Percentiles rank a stretch among this genome's conserved stretches.
Conservation (phyloP, 2,329 filamentous ascomycete species). For the Blastomyces percursus region DNA sequence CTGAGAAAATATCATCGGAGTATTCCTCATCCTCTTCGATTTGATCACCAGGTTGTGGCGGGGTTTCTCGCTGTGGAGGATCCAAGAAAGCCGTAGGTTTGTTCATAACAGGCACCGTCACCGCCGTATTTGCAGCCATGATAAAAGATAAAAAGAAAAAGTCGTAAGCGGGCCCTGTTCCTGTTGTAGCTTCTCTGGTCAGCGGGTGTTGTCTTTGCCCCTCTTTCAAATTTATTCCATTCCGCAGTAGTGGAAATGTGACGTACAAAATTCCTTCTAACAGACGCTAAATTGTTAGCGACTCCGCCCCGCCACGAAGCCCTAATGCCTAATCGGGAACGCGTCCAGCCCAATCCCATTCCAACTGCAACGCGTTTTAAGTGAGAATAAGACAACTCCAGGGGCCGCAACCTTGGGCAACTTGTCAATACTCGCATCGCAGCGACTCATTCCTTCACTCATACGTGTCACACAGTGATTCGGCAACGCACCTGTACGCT, state of each 20-base stretch:
- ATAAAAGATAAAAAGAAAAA: neutral
- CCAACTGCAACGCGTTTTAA: slow-evolving; percentile 4
- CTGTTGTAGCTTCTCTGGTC: neutral
- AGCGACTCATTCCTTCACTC: neutral
- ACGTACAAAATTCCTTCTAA: slow-evolving; percentile 7
- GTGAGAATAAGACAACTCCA: neutral
- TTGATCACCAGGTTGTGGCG: slow-evolving; percentile 32
- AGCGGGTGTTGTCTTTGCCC: neutral
- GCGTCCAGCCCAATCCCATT: slow-evolving; percentile 7
- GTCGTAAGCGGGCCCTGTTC: neutral
- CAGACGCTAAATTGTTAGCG: slow-evolving; percentile 9
- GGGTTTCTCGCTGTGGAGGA: slow-evolving; percentile 24
- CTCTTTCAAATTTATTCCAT: slow-evolving; percentile 2
- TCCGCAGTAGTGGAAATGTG: slow-evolving; percentile 1
- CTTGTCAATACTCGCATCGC: neutral
- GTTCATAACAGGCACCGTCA: neutral
- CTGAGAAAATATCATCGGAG: slow-evolving; percentile 47
- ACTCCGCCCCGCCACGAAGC: slow-evolving; percentile 5
- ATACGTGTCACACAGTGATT: slow-evolving; percentile 2
- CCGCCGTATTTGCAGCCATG: slow-evolving; percentile 4
- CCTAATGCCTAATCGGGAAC: slow-evolving; percentile 14
- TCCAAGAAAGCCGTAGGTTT: neutral
- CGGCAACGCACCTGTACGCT: neutral
- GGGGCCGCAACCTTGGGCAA: neutral
- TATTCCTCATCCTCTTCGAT: slow-evolving; percentile 49